These are phyloP conservation scores for Nyssa sinensis DNA, from an alignment of 148 eudicot species.

Conservation along the genomic window DNA sequence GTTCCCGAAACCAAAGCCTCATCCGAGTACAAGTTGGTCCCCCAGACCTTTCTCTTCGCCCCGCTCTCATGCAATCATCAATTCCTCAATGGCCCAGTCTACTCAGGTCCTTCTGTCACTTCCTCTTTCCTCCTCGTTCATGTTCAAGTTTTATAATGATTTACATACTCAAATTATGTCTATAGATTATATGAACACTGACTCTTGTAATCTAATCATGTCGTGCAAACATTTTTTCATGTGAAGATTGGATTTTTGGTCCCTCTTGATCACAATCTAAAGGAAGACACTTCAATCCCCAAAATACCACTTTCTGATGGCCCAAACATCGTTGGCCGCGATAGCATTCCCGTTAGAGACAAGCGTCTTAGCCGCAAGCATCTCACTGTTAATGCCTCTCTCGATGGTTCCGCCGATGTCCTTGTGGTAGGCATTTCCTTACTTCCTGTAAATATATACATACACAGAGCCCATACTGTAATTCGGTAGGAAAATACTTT, in stretches of 20 bases:
- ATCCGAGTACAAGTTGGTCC: not conserved
- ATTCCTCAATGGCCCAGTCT: constrained; percentile 15
- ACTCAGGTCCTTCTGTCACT: constrained; percentile 16
- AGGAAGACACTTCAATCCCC: constrained; percentile 53
- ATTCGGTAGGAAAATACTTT: not conserved
- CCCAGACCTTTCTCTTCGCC: not conserved
- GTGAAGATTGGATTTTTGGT: constrained; percentile 63
- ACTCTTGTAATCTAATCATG: not conserved
- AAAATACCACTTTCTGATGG: constrained; percentile 52
- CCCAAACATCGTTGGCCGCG: constrained; percentile 64
- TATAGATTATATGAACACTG: not conserved
- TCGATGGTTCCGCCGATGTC: constrained; percentile 46
- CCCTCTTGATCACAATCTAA: constrained; percentile 48
- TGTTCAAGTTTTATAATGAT: not conserved
- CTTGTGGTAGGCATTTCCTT: constrained; percentile 47
- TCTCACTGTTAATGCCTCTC: constrained; percentile 39
- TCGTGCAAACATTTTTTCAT: no score
- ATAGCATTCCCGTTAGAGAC: constrained; percentile 47
- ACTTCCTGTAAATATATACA: not conserved
- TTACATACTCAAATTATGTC: no score
- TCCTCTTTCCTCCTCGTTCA: not conserved
- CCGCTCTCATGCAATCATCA: not conserved
- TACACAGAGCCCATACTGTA: no score
- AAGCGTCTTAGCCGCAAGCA: constrained; percentile 93
- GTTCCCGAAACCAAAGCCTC: not conserved